Conservation (phyloP, 106 monocot species). For the Acanthochlamys bracteata region DNA sequence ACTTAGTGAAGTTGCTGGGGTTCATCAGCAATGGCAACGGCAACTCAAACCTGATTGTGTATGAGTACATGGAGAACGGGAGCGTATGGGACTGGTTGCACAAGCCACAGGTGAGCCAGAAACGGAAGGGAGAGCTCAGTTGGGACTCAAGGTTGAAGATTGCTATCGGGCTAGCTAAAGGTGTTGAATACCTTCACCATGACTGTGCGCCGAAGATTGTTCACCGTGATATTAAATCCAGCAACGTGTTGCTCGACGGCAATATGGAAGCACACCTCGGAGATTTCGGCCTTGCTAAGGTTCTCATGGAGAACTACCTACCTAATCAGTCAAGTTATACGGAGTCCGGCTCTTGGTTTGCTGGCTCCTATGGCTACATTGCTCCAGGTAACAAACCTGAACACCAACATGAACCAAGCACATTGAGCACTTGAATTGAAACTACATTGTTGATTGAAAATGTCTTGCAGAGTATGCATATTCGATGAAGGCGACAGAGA, state of each 20-base stretch:
- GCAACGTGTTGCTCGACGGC: slow-evolving; percentile 82
- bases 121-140: slow-evolving; percentile 45
- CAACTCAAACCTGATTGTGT: slow-evolving; percentile 36
- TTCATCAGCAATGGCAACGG: slow-evolving; percentile 13
- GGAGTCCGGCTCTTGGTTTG: slow-evolving; percentile 57
- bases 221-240: slow-evolving; percentile 90
- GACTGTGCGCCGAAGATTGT: slow-evolving; percentile 73
- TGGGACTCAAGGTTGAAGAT: slow-evolving; percentile 70
- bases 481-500: slow-evolving; percentile 62
- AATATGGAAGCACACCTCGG: slow-evolving; percentile 95
- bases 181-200: slow-evolving; percentile 90
- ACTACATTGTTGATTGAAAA: neutral
- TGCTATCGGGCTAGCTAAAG: slow-evolving; percentile 62
- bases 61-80: slow-evolving; percentile 67
- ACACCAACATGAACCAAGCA: neutral
- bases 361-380: slow-evolving; percentile 94
- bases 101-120: slow-evolving; percentile 18
- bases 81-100: slow-evolving; percentile 90
- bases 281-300: slow-evolving; percentile 88
- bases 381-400: slow-evolving; percentile 49
- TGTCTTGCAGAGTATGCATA: slow-evolving; percentile 60
- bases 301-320: slow-evolving; percentile 13
- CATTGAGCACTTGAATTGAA: neutral
- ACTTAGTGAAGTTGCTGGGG: slow-evolving; percentile 85
- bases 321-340: slow-evolving; percentile 11